Base-by-base conservation (phyloP, 2,329 filamentous ascomycete species). In the Aspergillus niger region DNA sequence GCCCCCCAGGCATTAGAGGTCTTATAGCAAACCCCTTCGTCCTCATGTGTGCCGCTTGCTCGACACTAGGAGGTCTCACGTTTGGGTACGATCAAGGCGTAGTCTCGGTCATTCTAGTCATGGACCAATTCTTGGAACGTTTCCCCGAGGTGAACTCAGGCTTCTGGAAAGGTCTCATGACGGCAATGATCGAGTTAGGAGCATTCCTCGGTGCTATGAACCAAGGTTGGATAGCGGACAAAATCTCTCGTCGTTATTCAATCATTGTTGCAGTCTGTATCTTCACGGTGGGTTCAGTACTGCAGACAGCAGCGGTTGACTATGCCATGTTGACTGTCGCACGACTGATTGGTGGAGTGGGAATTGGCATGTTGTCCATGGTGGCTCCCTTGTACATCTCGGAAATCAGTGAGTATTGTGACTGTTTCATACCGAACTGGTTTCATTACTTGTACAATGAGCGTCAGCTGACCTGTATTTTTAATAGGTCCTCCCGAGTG, bases 131-230 rank as follows among this genome's bases (percentile, higher is more conserved):
- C 61, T 70, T 82, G 3, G 71, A 73, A 0, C 73, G 73, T 1
- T 83, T 83, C 56, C 74, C 79, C 10, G 74, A 76, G 13, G 77
- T 83, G 3, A 72, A 75, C 17, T 70, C 74, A 5, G 75, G 76
- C 0, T 79, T 79, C 60, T 77, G 73, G 69, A 79, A 79, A 60
- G 77, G 77, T n/a, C 60, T 79, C 63, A 74, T 84, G 74, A 85
- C 82, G 8, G 82, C 82, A 3, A 84, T 84, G 81, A 80, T 85
- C 53, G 81, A 84, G 61, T 65, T 84, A 20, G 82, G 83, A n/a
- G 83, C 82, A 8, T 70, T 83, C 17, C 53, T 79, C 3, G 77
- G 79, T 55, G 79, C 79, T 3, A 57, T 82, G 20, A 81, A 79
- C 39, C 76, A 80, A 59, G 80, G 79, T 4, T 84, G 78, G 73